These are phyloP conservation scores for Pulveroboletus ravenelii DNA, from an alignment of 768 basidiomycete genomes.

Conservation along the genomic window DNA sequence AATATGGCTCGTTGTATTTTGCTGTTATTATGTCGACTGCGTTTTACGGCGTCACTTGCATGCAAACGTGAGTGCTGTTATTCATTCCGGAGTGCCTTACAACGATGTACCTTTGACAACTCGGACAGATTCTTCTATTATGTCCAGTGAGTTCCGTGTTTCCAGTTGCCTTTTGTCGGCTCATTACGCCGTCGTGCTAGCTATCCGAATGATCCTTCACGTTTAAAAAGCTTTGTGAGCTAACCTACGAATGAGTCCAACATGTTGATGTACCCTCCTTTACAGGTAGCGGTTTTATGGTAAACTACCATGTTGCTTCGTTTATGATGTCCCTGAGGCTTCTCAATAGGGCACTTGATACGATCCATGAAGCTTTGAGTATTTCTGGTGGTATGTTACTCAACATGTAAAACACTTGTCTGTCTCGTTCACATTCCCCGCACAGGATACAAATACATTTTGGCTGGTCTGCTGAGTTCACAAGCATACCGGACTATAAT, in stretches of 20 bases:
- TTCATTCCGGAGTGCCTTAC: not conserved
- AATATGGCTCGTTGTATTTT: conserved; percentile 2
- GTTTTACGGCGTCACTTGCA: conserved; percentile 7
- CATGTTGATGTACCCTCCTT: not conserved
- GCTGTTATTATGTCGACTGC: not conserved
- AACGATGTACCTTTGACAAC: not conserved
- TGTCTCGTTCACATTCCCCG: not conserved
- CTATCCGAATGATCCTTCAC: conserved; percentile 2
- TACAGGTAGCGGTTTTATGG: conserved; percentile 12
- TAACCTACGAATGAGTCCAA: not conserved
- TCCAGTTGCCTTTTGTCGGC: not conserved
- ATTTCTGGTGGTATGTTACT: conserved; percentile 8
- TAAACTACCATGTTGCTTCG: not conserved
- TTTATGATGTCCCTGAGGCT: not conserved
- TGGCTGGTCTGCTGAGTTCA: not conserved
- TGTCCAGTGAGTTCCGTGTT: not conserved
- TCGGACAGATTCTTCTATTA: conserved; percentile 8
- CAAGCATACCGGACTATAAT: not conserved
- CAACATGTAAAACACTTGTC: too few species aligned
- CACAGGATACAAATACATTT: conserved; percentile 7
- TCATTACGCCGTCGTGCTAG: not conserved
- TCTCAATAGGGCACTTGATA: conserved; percentile 5
- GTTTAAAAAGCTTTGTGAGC: conserved; percentile 9
- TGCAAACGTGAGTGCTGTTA: conserved; percentile 7
- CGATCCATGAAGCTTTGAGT: conserved; percentile 8